A percentile compares a stretch with the other conserved stretches of the same genome.
Evolutionary conservation across 805 yeast genomes (phyloP).

Genomic region (Kuraishia borneana): DNA sequence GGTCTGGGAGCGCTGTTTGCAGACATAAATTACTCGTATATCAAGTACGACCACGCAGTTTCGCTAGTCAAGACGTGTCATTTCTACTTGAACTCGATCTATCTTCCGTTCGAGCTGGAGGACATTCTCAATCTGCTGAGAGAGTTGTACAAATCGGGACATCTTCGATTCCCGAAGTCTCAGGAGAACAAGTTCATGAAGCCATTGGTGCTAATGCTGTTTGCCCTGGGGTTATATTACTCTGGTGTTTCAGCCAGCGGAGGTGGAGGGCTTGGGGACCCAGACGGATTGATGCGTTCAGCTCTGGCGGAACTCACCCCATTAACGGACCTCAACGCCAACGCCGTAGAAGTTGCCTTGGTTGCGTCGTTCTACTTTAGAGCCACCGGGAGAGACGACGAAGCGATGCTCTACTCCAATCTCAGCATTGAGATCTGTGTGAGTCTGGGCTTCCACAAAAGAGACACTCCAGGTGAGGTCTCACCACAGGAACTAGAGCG

Average conservation of each 20-base stretch:
- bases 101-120: slow-evolving; percentile 12
- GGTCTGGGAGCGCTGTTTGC: neutral
- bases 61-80: slow-evolving; percentile 9
- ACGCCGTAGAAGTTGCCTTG: slow-evolving; percentile 11
- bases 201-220: slow-evolving; percentile 9
- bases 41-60: slow-evolving; percentile 8
- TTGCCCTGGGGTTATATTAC: slow-evolving; percentile 15
- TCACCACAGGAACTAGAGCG: slow-evolving; percentile 10
- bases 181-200: slow-evolving; percentile 7
- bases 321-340: slow-evolving; percentile 6
- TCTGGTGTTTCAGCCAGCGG: slow-evolving; percentile 7
- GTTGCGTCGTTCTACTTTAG: slow-evolving; percentile 12
- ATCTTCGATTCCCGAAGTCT: slow-evolving; percentile 2
- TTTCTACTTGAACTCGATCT: slow-evolving; percentile 12
- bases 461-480: neutral
- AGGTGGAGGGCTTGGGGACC: slow-evolving; percentile 5
- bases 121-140: slow-evolving; percentile 8
- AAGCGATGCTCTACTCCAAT: slow-evolving; percentile 14
- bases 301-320: slow-evolving; percentile 11
- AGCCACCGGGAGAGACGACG: slow-evolving; percentile 12
- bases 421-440: slow-evolving; percentile 14
- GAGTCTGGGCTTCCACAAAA: slow-evolving; percentile 10
- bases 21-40: neutral
- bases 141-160: slow-evolving; percentile 4
- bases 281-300: slow-evolving; percentile 8